Base-by-base conservation (phyloP, 2,329 filamentous ascomycete genomes). In the Ceratocystis eucalypticola region DNA sequence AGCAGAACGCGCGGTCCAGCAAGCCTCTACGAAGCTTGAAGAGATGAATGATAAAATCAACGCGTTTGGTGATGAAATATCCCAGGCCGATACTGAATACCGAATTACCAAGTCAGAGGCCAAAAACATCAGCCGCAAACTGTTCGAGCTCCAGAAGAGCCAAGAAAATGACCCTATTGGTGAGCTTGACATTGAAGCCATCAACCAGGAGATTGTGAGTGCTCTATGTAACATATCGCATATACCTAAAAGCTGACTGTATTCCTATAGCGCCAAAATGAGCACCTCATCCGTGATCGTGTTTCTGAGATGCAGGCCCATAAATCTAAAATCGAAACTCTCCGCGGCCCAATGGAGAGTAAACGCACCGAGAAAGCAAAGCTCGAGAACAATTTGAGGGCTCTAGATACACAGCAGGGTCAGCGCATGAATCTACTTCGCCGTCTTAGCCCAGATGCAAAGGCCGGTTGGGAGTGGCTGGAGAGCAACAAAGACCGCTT, bases 381-480 rank as follows among this genome's bases (percentile, higher is more conserved):
- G 33, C 72, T 80, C 0, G 69, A 83, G 69, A 70, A 71, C 2
- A 81, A 85, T 17, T 74, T 89, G 25, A 74, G 78, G 28, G 81
- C 78, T 20, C 79, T 96, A 15, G 81, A 90, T 62, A 93, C 90
- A 0, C 84, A 88, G 70, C 80, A 86, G 68, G 92, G 91, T 5
- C 88, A 89, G 71, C 87, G 90, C 70, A 78, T 88, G 66, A 83
- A 77, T 62, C 84, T 87, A 69, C 80, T 99, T 65, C 79, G 78
- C 64, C 79, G 73, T 5, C 17, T 81, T 0, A 88, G 86, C 10
- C 73, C 73, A 0, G 88, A 96, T 66, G 84, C 88, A 1, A 82
- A 82, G 10, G 78, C 73, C 70, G 91, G 86, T 1, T 96, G 90
- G 85, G 80, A 86, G 53, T 99, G 93, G 92, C 81, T 97, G 64